Conservation (phyloP, 176 grass and related monocot species). For the Tillandsia fasciculata region DNA sequence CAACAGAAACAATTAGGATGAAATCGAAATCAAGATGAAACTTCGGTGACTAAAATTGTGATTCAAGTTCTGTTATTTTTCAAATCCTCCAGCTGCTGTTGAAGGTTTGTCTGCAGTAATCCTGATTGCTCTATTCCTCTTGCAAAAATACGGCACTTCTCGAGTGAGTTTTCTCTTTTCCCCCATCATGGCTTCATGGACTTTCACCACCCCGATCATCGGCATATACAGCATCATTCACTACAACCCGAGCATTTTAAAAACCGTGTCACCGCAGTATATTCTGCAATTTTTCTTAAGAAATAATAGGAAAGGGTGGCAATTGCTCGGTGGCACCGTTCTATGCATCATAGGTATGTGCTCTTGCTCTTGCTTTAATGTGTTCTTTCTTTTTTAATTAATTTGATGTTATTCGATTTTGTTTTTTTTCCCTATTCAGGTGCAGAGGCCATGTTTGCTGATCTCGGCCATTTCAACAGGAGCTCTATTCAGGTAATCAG, state of each 20-base stretch:
- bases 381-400: background rate
- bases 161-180: slow-evolving; percentile 83
- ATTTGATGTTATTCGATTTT: slow-evolving; percentile 2
- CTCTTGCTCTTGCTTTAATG: background rate
- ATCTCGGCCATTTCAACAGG: slow-evolving; percentile 87
- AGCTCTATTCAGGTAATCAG: slow-evolving; percentile 59
- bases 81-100: slow-evolving; percentile 37
- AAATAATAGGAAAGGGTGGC: slow-evolving; percentile 54
- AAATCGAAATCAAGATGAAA: too few species aligned
- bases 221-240: slow-evolving; percentile 62
- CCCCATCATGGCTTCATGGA: slow-evolving; percentile 79
- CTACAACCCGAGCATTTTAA: slow-evolving; percentile 66
- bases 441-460: slow-evolving; percentile 86
- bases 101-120: slow-evolving; percentile 52
- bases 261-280: slow-evolving; percentile 70
- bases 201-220: slow-evolving; percentile 62
- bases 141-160: slow-evolving; percentile 79
- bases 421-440: slow-evolving; percentile 22
- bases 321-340: slow-evolving; percentile 73
- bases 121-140: slow-evolving; percentile 57
- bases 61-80: slow-evolving; percentile 4
- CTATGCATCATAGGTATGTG: slow-evolving; percentile 76
- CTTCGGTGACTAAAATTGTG: too few species aligned
- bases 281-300: slow-evolving; percentile 59
- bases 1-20: too few species aligned